A percentile compares a stretch with the other conserved stretches of the same genome.
These are phyloP conservation scores for Aspergillus sergii DNA, from an alignment of 2,329 filamentous ascomycete species.

Conservation along the genomic window DNA sequence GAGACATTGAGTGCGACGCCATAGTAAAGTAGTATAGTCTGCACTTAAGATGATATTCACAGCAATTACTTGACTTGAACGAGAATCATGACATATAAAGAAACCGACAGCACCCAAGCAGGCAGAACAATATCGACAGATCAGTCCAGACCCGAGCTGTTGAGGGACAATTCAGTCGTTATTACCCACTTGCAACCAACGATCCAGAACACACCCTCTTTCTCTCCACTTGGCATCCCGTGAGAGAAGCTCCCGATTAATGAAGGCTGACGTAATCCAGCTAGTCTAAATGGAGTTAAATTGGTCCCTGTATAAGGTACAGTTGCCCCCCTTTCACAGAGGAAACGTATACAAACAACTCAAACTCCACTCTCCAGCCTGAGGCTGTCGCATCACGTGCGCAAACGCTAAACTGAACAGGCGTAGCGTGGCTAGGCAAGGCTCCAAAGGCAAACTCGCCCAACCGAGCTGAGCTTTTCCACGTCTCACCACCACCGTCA, in stretches of 20 bases:
- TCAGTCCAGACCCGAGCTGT: neutral
- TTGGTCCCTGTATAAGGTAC: neutral
- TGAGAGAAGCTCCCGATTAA: slow-evolving; percentile 22
- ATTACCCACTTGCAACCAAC: neutral
- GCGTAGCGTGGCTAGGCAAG: slow-evolving; percentile 1
- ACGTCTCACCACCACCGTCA: slow-evolving; percentile 27
- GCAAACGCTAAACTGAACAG: neutral
- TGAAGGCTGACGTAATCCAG: slow-evolving; percentile 30
- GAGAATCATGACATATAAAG: slow-evolving; percentile 26
- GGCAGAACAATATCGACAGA: neutral
- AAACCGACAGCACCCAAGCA: neutral
- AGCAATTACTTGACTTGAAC: slow-evolving; percentile 12
- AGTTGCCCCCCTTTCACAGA: neutral
- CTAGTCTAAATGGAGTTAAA: slow-evolving; percentile 1
- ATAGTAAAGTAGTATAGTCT: slow-evolving; percentile 43
- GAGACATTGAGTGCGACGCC: slow-evolving; percentile 59
- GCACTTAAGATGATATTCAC: slow-evolving; percentile 20
- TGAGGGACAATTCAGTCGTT: slow-evolving; percentile 4
- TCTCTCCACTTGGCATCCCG: slow-evolving; percentile 34
- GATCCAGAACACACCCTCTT: slow-evolving; percentile 12
- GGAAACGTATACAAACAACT: slow-evolving; percentile 22
- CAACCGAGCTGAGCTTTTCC: slow-evolving; percentile 26
- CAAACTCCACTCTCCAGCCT: slow-evolving; percentile 19
- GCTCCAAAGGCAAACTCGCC: slow-evolving; percentile 12
- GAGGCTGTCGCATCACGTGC: neutral